Conservation (phyloP, 306 rosid species). For the Comarum palustre region DNA sequence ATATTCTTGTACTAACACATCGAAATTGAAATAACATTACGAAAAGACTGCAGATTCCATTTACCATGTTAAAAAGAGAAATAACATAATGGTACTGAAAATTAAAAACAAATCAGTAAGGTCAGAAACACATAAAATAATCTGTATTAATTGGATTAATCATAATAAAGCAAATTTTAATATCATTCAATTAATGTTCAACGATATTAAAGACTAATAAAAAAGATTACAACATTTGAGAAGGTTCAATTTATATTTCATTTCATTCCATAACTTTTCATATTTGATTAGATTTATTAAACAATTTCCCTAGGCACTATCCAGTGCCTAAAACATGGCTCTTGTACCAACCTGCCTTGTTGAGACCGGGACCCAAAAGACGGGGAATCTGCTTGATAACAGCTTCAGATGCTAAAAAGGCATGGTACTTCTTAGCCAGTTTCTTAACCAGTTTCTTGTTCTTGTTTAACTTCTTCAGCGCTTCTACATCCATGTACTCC, state of each 20-base stretch:
- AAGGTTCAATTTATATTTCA: too few relatives aligned
- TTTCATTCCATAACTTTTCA: too few relatives aligned
- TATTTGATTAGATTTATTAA: too few relatives aligned
- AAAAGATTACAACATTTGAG: too few relatives aligned
- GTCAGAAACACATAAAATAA: background rate
- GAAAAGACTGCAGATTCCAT: too few relatives aligned
- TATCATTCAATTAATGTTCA: background rate
- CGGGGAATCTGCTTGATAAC: constrained; percentile 89
- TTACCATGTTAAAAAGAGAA: background rate
- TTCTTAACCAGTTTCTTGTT: constrained; percentile 78
- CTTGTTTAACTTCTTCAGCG: constrained; percentile 75
- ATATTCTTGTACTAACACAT: too few relatives aligned
- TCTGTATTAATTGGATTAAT: too few relatives aligned
- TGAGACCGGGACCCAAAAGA: constrained; percentile 87
- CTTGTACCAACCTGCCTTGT: constrained; percentile 72
- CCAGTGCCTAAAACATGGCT: background rate
- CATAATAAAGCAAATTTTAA: too few relatives aligned
- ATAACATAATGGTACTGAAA: too few relatives aligned
- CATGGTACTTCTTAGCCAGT: constrained; percentile 76
- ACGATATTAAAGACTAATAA: too few relatives aligned
- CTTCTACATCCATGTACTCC: constrained; percentile 81
- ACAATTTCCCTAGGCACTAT: background rate
- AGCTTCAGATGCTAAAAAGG: constrained; percentile 86
- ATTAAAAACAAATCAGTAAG: too few relatives aligned
- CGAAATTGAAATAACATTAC: too few relatives aligned